These are phyloP conservation scores for Noccaea caerulescens DNA, from an alignment of 345 rosid genomes.

Conservation along the genomic window DNA sequence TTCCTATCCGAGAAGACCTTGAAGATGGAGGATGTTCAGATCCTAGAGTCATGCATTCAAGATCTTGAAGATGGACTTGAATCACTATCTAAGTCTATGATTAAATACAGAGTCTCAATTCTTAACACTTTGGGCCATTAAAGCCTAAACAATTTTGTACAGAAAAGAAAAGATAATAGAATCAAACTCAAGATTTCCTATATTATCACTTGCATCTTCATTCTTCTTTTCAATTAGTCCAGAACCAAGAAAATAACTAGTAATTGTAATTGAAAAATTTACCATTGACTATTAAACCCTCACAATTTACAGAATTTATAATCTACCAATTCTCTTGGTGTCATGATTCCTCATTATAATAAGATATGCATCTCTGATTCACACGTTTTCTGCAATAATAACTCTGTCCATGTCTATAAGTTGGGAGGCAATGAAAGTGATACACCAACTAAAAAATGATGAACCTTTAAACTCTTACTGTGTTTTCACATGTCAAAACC, in stretches of 20 bases:
- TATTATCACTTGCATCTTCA: too few relatives aligned
- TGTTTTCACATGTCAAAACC: constrained; percentile 23
- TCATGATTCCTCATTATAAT: background rate
- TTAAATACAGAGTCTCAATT: constrained; percentile 50
- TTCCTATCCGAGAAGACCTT: constrained; percentile 14
- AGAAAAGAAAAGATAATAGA: background rate
- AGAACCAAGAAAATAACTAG: background rate
- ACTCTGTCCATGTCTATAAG: background rate
- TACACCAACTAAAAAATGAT: background rate
- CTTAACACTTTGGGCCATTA: constrained; percentile 45
- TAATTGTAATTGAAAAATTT: background rate
- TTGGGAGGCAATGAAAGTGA: constrained; percentile 10
- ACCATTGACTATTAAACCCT: background rate
- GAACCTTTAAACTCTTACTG: background rate
- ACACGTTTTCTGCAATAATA: constrained; percentile 15
- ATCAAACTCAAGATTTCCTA: too few relatives aligned
- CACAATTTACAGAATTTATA: background rate
- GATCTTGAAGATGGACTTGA: constrained; percentile 49
- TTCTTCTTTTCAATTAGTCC: background rate
- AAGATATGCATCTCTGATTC: too few relatives aligned
- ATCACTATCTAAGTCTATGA: constrained; percentile 39
- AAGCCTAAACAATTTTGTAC: constrained; percentile 16
- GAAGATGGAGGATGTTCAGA: constrained; percentile 36
- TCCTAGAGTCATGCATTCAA: constrained; percentile 47
- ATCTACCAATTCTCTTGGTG: background rate